A percentile compares a stretch with the other conserved stretches of the same genome.
phyloP scores from a whole-genome alignment of 129 eudicot genomes.

The Cynara cardunculus region DNA sequence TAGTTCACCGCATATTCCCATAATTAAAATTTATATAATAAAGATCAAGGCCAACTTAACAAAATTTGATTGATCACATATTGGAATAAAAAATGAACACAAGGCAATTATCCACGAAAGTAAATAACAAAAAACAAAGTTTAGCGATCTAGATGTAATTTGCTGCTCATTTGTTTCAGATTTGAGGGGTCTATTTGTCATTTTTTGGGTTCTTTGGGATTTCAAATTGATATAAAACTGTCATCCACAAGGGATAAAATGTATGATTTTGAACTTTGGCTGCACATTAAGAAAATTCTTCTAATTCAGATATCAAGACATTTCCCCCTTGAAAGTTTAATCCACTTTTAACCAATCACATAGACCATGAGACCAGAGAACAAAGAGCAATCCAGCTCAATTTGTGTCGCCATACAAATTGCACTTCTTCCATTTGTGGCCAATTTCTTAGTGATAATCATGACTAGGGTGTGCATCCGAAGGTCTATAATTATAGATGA shows the following conservation, averaged over 20 bases:
- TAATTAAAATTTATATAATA: no score
- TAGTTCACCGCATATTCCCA: background rate
- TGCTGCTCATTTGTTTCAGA: conserved; percentile 6
- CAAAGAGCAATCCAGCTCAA: background rate
- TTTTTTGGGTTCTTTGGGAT: background rate
- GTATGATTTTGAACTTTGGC: background rate
- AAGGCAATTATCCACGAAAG: background rate
- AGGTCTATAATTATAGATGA: background rate
- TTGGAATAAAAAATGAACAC: background rate
- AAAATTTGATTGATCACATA: background rate
- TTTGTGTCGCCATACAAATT: background rate
- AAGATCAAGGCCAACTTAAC: background rate
- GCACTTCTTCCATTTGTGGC: background rate
- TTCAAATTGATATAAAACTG: background rate
- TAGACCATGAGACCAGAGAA: background rate
- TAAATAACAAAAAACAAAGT: background rate
- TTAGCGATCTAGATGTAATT: background rate
- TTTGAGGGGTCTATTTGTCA: conserved; percentile 1
- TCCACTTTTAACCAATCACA: background rate
- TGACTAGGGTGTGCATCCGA: background rate
- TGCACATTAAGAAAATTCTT: background rate
- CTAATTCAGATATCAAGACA: background rate
- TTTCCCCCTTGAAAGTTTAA: background rate
- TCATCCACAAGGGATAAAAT: background rate
- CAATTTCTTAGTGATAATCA: background rate